Percentiles rank a stretch among this genome's conserved stretches.
phyloP scores from a whole-genome alignment of 1,139 yeast genomes.

The Geotrichum cucujoidarum region DNA sequence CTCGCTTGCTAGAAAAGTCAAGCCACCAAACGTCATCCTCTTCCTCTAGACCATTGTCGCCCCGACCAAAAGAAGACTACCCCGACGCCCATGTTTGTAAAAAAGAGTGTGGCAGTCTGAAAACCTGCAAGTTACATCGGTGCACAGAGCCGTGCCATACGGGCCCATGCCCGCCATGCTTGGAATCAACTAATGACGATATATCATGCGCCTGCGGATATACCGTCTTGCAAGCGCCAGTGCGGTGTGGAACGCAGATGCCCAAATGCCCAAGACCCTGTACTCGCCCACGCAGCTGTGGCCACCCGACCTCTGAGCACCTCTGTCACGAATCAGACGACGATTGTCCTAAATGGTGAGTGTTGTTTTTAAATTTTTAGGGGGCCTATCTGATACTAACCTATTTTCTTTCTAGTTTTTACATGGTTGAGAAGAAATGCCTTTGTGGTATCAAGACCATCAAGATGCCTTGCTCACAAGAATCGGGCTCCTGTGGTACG shows the following conservation, averaged over 20 bases:
- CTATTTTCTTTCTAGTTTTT: constrained; percentile 39
- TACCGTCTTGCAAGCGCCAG: constrained; percentile 78
- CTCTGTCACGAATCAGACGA: constrained; percentile 63
- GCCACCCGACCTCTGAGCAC: constrained; percentile 70
- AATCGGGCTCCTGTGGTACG: constrained; percentile 65
- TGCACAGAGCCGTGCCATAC: constrained; percentile 76
- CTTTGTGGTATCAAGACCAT: constrained; percentile 63
- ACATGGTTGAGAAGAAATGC: constrained; percentile 57
- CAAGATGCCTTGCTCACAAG: constrained; percentile 65
- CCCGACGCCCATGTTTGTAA: constrained; percentile 60
- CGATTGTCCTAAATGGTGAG: constrained; percentile 63
- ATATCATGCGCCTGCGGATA: constrained; percentile 79
- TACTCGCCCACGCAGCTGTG: constrained; percentile 57
- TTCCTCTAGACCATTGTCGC: neutral
- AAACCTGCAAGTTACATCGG: constrained; percentile 67
- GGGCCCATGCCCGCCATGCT: constrained; percentile 83
- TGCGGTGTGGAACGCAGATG: constrained; percentile 73
- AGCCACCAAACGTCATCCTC: constrained; percentile 36
- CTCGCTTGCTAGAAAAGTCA: constrained; percentile 56
- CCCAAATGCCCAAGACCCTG: constrained; percentile 72
- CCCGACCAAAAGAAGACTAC: constrained; percentile 35
- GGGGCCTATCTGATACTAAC: neutral
- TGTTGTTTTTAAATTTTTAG: neutral
- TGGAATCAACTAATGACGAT: constrained; percentile 79
- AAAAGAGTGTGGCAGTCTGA: constrained; percentile 57